Conservation (phyloP, 495 filamentous ascomycete genomes). For the Penicillium diatomitis region DNA sequence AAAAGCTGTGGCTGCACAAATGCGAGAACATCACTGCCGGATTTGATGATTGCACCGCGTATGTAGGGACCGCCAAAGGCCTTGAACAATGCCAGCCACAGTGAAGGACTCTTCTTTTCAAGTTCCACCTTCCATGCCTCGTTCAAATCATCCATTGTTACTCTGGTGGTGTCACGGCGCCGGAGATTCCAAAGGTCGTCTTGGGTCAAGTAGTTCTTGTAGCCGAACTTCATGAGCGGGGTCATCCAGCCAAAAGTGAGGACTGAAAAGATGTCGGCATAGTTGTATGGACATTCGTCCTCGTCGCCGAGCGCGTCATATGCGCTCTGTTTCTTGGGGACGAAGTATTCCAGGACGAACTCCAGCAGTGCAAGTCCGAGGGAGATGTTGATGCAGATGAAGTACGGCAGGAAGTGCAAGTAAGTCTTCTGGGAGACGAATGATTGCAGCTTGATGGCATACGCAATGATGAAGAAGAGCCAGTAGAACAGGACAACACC, state of each 20-base stretch:
- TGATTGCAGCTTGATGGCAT: constrained; percentile 80
- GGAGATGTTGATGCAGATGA: constrained; percentile 66
- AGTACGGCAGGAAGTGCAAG: constrained; percentile 57
- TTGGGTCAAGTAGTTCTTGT: constrained; percentile 85
- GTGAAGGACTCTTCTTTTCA: constrained; percentile 61
- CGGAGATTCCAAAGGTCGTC: constrained; percentile 95
- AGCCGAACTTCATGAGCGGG: constrained; percentile 91
- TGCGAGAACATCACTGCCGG: constrained; percentile 68
- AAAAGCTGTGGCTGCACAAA: constrained; percentile 92
- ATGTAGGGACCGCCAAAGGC: constrained; percentile 80
- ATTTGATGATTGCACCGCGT: constrained; percentile 73
- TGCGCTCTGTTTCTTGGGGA: constrained; percentile 74
- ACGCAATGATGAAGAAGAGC: constrained; percentile 76
- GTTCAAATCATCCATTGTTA: constrained; percentile 58
- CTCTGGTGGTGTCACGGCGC: constrained; percentile 64
- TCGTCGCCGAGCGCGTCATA: constrained; percentile 83
- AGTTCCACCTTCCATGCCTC: constrained; percentile 71
- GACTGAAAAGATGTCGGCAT: constrained; percentile 87
- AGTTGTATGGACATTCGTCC: constrained; percentile 89
- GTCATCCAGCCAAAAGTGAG: constrained; percentile 99
- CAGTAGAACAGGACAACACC: constrained; percentile 95
- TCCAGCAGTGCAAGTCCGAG: constrained; percentile 64
- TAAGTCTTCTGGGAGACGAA: constrained; percentile 70
- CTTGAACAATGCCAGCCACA: constrained; percentile 88
- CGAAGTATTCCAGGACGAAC: constrained; percentile 80